Conservation (phyloP, 129 eudicot genomes). For the Helianthus annuus region HanXRQr2.0-SUNRISE NC_035441.2:179808747-179809246, state of each 20-base stretch:
- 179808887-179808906: constrained; percentile 95
- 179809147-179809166: constrained; percentile 88
- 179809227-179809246: constrained; percentile 17
- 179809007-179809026: constrained; percentile 6
- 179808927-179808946: constrained; percentile 95
- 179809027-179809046: constrained; percentile 12
- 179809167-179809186: constrained; percentile 65
- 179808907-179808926: constrained; percentile 79
- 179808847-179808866: not conserved
- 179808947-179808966: constrained; percentile 81
- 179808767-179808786: constrained; percentile 13
- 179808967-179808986: constrained; percentile 71
- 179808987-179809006: constrained; percentile 79
- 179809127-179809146: constrained; percentile 94
- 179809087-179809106: constrained; percentile 69
- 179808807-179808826: constrained; percentile 16
- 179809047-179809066: not conserved
- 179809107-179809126: constrained; percentile 70
- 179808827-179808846: constrained; percentile 1
- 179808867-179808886: constrained; percentile 34
- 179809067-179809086: constrained; percentile 72
- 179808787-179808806: not conserved
- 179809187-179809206: constrained; percentile 54
- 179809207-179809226: constrained; percentile 3
- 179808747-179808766: constrained; percentile 76